Base-by-base conservation (phyloP, 192 early-diverging fungal species). In the Phlyctochytrium bullatum region DNA sequence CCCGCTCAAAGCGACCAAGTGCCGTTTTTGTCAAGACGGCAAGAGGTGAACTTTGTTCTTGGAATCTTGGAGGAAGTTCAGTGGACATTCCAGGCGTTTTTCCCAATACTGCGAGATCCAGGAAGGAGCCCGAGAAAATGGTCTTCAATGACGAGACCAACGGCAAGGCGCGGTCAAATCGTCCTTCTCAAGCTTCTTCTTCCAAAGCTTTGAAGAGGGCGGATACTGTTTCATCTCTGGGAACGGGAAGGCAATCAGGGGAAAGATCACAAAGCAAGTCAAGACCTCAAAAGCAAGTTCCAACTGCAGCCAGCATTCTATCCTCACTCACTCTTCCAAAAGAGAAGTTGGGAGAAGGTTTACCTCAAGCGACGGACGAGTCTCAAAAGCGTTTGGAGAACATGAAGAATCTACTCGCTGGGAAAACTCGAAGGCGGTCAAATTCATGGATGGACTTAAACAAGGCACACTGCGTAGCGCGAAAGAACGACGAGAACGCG, bases 361-460 rank as follows among this genome's bases (percentile, higher is more conserved):
- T 69, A 27, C 67, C 67, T 34, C 35, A 59, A 27, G 30, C 40
- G 17, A 36, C 53, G 12, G 53, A 59, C 17, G 66, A 67, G 4
- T 67, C 66, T 10, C 66, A 31, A 47, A 52, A 56, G 14, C 36
- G 36, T 20, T 69, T 58, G 67, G 67, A 69, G 17, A 62, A 17
- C 10, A 34, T 69, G 30, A 69, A 69, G 47, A 34, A 40, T 16
- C 4, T 31, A 17, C 34, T 67, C 14, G n/a, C 36, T 2, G 54
- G 32, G 24, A 30, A 35, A 30, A 62, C 1, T 24, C 59, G 30
- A 52, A 2, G 36, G 31, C 63, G 70, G 56, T 58, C 54, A 25
- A 59, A 30, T 17, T 65, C 54, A 17, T 72, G 70, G 70, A 56
- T 54, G 56, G 70, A 72, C 31, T 27, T 72, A 47, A 72, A 72